Evolutionary conservation across 495 filamentous ascomycete species (phyloP), one percentile per base, ranked within the genome.

Genomic region (Penicillium bovifimosum): DNA sequence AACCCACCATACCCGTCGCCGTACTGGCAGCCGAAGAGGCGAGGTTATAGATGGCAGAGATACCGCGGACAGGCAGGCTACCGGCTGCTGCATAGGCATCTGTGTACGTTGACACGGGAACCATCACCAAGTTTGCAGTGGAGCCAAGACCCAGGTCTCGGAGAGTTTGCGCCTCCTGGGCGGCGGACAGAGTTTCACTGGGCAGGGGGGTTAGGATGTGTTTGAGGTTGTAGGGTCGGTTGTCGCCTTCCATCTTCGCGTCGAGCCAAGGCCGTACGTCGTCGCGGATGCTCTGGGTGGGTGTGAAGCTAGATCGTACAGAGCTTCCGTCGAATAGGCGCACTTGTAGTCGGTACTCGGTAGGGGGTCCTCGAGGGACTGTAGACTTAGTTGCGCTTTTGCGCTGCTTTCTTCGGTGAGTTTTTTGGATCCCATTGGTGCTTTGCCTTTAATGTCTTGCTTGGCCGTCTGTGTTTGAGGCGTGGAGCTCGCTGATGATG

Each of bases 191-290:
- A 6, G 79, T 80, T 44, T 78, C 82, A 61, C 84, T 93, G 2
- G 89, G 90, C 10, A 80, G 69, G 1, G 92, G 93, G 0, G 88
- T 83, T 1, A 93, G 74, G 28, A 96, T 84, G 31, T 92, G 82
- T 60, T 91, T 90, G 69, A 97, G 90, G 28, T 80, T 86, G 65
- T 90, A 97, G 3, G 87, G 85, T 39, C 73, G 68, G 55, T 67
- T 64, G 65, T 80, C 72, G 33, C 74, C 70, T 24, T 46, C 64
- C 60, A 73, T 63, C 33, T 76, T 64, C 31, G 66, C 54, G 47
- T 93, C 88, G 9, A 97, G 75, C 88, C 89, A 96, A 5, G 76
- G 58, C 3, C 92, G 79, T 2, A 97, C 87, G 34, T 87, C 80
- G 6, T 60, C 70, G 9, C 71, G 64, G n/a, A 96, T 77, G 11